phyloP scores from a whole-genome alignment of 495 filamentous ascomycete species.

The Eremomyces bilateralis region DNA sequence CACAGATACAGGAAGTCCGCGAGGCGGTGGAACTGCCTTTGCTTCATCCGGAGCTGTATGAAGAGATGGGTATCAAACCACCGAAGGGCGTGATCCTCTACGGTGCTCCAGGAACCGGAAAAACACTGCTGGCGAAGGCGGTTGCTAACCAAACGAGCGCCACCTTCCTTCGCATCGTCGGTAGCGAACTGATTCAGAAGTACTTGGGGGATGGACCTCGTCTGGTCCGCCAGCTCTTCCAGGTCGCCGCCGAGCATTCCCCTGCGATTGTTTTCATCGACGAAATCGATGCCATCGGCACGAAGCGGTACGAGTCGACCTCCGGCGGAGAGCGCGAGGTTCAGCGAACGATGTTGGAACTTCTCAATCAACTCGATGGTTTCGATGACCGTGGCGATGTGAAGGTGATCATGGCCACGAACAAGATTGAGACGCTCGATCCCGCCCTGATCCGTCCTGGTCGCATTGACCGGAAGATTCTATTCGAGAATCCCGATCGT shows the following conservation, averaged over 20 bases:
- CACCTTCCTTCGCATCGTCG: slow-evolving; percentile 94
- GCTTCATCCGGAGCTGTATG: slow-evolving; percentile 91
- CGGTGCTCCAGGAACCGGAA: slow-evolving; percentile 90
- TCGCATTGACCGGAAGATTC: slow-evolving; percentile 96
- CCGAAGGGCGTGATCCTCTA: slow-evolving; percentile 99
- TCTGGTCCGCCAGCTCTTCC: slow-evolving; percentile 91
- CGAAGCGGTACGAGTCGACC: slow-evolving; percentile 94
- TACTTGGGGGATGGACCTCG: slow-evolving; percentile 93
- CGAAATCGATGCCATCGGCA: slow-evolving; percentile 97
- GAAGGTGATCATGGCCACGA: slow-evolving; percentile 99
- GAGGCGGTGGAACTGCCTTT: slow-evolving; percentile 93
- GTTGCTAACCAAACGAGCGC: slow-evolving; percentile 97
- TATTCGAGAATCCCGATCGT: slow-evolving; percentile 98
- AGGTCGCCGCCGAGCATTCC: slow-evolving; percentile 87
- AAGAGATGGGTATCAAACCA: slow-evolving; percentile 99
- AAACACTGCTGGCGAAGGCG: slow-evolving; percentile 91
- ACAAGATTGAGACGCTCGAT: slow-evolving; percentile 98
- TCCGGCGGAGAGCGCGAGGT: slow-evolving; percentile 95
- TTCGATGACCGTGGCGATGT: slow-evolving; percentile 98
- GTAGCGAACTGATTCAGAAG: slow-evolving; percentile 96
- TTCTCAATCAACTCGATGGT: slow-evolving; percentile 94
- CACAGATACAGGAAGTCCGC: slow-evolving; percentile 91
- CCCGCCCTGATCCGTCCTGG: slow-evolving; percentile 91
- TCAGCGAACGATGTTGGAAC: slow-evolving; percentile 94
- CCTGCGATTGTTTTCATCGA: slow-evolving; percentile 99